phyloP scores from a whole-genome alignment of 805 yeast genomes.

The Lipomyces chichibuensis region DNA sequence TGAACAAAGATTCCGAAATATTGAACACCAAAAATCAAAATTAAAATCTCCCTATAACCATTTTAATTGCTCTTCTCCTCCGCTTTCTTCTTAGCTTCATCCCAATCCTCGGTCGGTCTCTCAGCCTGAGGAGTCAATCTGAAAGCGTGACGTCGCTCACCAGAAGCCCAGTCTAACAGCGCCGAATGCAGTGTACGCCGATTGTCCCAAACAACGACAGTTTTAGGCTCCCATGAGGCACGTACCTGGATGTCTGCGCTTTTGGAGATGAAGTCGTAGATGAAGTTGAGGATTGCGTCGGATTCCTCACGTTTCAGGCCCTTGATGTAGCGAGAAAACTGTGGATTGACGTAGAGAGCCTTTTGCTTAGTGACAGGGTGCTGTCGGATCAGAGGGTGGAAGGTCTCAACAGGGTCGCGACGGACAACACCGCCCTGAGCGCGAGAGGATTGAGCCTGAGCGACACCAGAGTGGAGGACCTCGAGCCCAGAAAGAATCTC shows the following conservation, averaged over 20 bases:
- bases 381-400: conserved; percentile 55
- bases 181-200: conserved; percentile 57
- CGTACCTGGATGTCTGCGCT: conserved; percentile 55
- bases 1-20: not conserved
- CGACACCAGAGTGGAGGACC: conserved; percentile 70
- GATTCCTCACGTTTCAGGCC: conserved; percentile 77
- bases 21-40: not conserved
- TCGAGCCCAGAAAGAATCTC: conserved; percentile 61
- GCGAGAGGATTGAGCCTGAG: conserved; percentile 47
- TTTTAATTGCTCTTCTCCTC: not conserved
- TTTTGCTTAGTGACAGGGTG: conserved; percentile 57
- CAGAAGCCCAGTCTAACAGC: conserved; percentile 58
- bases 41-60: not conserved
- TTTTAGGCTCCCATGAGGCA: conserved; percentile 55
- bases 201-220: conserved; percentile 61
- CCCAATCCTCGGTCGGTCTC: conserved; percentile 50
- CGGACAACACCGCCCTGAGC: conserved; percentile 51
- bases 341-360: conserved; percentile 50
- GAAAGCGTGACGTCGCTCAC: conserved; percentile 69
- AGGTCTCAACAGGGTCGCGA: conserved; percentile 52
- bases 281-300: conserved; percentile 59
- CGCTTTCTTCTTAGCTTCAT: conserved; percentile 6
- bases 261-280: conserved; percentile 54
- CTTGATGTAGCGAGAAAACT: conserved; percentile 62
- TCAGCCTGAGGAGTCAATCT: conserved; percentile 79